Conservation (phyloP, 192 early-diverging fungal species). For the Funneliformis geosporum region DNA sequence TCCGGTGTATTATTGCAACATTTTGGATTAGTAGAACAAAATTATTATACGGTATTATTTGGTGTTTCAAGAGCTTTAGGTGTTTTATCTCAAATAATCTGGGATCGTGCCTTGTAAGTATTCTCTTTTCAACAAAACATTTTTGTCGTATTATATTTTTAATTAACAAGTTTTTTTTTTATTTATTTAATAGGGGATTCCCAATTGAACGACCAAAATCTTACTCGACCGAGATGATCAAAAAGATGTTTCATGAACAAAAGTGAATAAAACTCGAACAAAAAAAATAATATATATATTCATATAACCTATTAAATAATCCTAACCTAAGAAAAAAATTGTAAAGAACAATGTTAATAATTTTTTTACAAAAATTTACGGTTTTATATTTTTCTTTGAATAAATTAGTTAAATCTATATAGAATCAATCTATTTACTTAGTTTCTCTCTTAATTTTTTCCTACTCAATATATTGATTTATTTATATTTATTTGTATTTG, state of each 20-base stretch:
- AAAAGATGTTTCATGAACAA: conserved; percentile 78
- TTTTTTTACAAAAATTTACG: too few species aligned
- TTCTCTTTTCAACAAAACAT: not conserved
- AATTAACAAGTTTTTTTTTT: not conserved
- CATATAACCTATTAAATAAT: too few species aligned
- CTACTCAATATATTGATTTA: too few species aligned
- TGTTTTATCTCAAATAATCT: conserved; percentile 92
- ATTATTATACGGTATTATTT: conserved; percentile 99
- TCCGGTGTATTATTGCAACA: conserved; percentile 95
- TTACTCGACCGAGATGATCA: conserved; percentile 81
- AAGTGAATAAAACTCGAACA: conserved; percentile 27
- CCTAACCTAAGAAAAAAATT: too few species aligned
- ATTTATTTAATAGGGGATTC: conserved; percentile 58
- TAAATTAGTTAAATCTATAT: too few species aligned
- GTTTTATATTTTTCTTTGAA: too few species aligned
- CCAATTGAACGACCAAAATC: conserved; percentile 93
- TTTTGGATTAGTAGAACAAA: conserved; percentile 95
- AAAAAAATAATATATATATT: too few species aligned
- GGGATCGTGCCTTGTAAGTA: conserved; percentile 86
- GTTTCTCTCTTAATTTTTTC: not conserved
- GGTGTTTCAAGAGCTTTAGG: conserved; percentile 98
- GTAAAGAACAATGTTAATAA: too few species aligned
- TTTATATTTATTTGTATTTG: too few species aligned
- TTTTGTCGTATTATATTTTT: not conserved
- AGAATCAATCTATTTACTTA: not conserved